Evolutionary conservation across 176 grass and related monocot genomes (phyloP).

Genomic region (Paspalum notatum): DNA sequence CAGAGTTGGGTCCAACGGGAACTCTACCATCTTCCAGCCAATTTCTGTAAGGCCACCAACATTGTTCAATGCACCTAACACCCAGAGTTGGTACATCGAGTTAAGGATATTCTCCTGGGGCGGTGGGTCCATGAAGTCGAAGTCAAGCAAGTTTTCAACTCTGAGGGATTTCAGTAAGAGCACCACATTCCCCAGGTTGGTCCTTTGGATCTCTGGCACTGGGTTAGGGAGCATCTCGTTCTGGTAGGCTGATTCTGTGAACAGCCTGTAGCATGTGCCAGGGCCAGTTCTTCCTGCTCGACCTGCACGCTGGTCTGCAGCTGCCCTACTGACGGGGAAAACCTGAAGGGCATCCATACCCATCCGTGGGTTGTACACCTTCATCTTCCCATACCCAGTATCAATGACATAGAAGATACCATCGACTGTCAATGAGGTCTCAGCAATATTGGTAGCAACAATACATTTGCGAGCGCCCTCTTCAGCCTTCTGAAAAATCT

Average conservation of each 20-base stretch:
- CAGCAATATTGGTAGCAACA: conserved; percentile 97
- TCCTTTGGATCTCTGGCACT: conserved; percentile 96
- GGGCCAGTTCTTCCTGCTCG: conserved; percentile 93
- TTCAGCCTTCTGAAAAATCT: conserved; percentile 98
- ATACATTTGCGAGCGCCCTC: conserved; percentile 97
- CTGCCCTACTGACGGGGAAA: conserved; percentile 89
- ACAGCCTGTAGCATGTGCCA: conserved; percentile 91
- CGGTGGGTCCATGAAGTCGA: conserved; percentile 98
- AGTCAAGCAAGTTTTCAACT: conserved; percentile 94
- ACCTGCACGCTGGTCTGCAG: conserved; percentile 90
- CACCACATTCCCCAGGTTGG: conserved; percentile 96
- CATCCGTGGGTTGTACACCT: conserved; percentile 97
- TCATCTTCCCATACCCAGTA: conserved; percentile 98
- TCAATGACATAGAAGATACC: conserved; percentile 98
- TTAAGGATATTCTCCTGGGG: conserved; percentile 98
- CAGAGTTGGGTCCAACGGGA: conserved; percentile 90
- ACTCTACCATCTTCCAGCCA: conserved; percentile 99
- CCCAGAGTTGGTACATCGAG: conserved; percentile 99
- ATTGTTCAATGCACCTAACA: conserved; percentile 94
- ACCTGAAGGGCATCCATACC: conserved; percentile 98
- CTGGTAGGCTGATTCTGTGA: conserved; percentile 95
- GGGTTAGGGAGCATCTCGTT: conserved; percentile 96
- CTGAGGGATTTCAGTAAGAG: conserved; percentile 91
- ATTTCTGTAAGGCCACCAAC: conserved; percentile 87
- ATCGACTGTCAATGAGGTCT: conserved; percentile 98